Percentiles rank a stretch among this genome's conserved stretches.
These are phyloP conservation scores for Botrytis squamosa DNA, from an alignment of 2,329 filamentous ascomycete species.

Conservation along the genomic window DNA sequence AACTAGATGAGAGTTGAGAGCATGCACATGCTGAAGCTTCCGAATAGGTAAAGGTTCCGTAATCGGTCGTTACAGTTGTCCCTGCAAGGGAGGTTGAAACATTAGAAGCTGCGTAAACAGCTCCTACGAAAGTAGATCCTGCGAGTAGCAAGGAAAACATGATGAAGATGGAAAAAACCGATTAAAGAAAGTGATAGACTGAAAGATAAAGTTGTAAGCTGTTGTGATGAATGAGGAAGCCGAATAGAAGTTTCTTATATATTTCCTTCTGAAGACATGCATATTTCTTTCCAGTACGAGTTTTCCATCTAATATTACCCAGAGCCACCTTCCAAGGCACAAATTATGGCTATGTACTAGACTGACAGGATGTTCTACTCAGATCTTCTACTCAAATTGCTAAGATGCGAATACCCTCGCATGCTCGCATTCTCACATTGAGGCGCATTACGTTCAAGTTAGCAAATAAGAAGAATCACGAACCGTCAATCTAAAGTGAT, in stretches of 20 bases:
- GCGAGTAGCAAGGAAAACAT: neutral
- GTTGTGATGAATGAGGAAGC: neutral
- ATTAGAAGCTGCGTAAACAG: slow-evolving; percentile 1
- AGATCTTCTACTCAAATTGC: neutral
- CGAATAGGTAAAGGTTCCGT: neutral
- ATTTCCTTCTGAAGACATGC: neutral
- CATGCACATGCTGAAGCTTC: slow-evolving; percentile 13
- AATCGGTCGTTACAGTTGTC: neutral
- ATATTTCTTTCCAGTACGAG: neutral
- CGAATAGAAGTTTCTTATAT: neutral
- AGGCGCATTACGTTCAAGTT: neutral
- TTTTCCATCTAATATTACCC: neutral
- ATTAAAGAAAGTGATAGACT: neutral
- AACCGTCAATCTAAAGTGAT: neutral
- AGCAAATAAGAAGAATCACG: neutral
- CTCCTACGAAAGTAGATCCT: neutral
- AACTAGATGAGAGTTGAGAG: neutral
- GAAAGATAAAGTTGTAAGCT: neutral
- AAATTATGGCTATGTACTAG: neutral
- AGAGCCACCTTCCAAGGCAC: neutral
- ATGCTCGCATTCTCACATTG: neutral
- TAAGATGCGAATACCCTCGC: neutral
- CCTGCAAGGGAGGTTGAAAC: neutral
- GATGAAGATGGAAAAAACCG: neutral
- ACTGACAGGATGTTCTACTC: neutral